Percentiles rank a stretch among this genome's conserved stretches.
Evolutionary conservation across 257 asterid species (phyloP).

Genomic region (Fraxinus pennsylvanica): DNA sequence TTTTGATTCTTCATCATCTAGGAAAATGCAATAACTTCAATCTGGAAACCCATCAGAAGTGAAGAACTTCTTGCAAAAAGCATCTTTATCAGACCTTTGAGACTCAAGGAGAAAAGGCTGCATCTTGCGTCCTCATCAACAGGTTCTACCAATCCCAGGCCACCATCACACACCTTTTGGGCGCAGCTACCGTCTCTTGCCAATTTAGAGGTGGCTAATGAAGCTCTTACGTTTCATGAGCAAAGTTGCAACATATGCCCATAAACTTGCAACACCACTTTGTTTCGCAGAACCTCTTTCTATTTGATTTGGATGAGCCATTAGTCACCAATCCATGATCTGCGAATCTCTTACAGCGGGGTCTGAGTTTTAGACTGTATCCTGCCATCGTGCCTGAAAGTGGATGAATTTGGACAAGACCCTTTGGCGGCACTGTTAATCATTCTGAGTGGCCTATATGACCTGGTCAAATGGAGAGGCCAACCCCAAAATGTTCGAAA

Average conservation of each 20-base stretch:
- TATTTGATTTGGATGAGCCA: slow-evolving; percentile 26
- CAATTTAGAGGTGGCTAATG: slow-evolving; percentile 35
- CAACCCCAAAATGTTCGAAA: background rate
- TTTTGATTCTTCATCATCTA: slow-evolving; percentile 29
- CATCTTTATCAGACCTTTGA: slow-evolving; percentile 29
- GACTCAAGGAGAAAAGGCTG: background rate
- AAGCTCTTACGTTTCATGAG: slow-evolving; percentile 33
- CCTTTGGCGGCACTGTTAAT: background rate
- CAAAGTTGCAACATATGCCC: slow-evolving; percentile 32
- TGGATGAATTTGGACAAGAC: too few species aligned
- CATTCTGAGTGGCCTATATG: too few species aligned
- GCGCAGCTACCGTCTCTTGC: slow-evolving; percentile 34
- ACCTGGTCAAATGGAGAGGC: background rate
- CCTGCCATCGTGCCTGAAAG: background rate
- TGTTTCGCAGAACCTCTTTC: slow-evolving; percentile 35
- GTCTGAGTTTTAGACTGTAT: too few species aligned
- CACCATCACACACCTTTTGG: background rate
- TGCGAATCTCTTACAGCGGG: background rate
- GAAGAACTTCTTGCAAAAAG: slow-evolving; percentile 30
- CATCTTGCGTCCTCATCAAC: slow-evolving; percentile 1
- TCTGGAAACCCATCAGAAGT: slow-evolving; percentile 32
- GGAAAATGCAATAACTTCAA: slow-evolving; percentile 30
- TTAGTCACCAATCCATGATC: too few species aligned
- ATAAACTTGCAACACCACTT: slow-evolving; percentile 33
- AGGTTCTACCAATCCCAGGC: background rate